phyloP scores from a whole-genome alignment of 805 yeast species.

The Wickerhamomyces bovis region DNA sequence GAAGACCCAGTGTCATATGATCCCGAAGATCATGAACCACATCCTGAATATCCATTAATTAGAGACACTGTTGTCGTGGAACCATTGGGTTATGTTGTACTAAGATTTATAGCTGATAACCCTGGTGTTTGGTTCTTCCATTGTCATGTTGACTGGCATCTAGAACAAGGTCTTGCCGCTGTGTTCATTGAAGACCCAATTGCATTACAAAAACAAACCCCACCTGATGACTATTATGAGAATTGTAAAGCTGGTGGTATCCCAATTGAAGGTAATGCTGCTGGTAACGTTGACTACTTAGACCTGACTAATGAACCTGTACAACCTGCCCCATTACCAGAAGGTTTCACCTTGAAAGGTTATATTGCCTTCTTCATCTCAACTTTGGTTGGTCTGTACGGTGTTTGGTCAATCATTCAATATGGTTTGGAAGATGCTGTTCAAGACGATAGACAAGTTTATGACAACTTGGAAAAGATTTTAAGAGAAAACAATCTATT shows the following conservation, averaged over 20 bases:
- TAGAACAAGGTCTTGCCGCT: conserved; percentile 74
- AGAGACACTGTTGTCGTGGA: conserved; percentile 71
- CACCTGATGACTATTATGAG: conserved; percentile 44
- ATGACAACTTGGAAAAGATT: conserved; percentile 31
- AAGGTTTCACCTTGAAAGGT: conserved; percentile 66
- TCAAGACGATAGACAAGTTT: conserved; percentile 39
- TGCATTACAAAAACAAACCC: conserved; percentile 33
- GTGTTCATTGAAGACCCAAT: conserved; percentile 67
- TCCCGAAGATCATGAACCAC: conserved; percentile 34
- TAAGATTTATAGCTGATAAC: conserved; percentile 74
- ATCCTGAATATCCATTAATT: conserved; percentile 53
- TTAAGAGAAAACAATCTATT: conserved; percentile 24
- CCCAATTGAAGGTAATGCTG: conserved; percentile 61
- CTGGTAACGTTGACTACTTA: conserved; percentile 55
- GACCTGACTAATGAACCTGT: conserved; percentile 53
- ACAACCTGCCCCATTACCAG: conserved; percentile 59
- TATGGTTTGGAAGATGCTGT: conserved; percentile 63
- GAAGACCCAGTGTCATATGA: conserved; percentile 57
- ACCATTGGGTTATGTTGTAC: conserved; percentile 60
- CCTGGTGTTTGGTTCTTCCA: conserved; percentile 96
- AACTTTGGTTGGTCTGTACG: conserved; percentile 50
- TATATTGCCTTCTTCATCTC: conserved; percentile 56
- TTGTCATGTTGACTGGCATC: conserved; percentile 85
- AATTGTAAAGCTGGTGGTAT: conserved; percentile 44
- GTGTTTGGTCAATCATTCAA: conserved; percentile 50